Evolutionary conservation across 2,329 filamentous ascomycete genomes (phyloP), one percentile per base, ranked within the genome.

Genomic region (Aspergillus uvarum): DNA sequence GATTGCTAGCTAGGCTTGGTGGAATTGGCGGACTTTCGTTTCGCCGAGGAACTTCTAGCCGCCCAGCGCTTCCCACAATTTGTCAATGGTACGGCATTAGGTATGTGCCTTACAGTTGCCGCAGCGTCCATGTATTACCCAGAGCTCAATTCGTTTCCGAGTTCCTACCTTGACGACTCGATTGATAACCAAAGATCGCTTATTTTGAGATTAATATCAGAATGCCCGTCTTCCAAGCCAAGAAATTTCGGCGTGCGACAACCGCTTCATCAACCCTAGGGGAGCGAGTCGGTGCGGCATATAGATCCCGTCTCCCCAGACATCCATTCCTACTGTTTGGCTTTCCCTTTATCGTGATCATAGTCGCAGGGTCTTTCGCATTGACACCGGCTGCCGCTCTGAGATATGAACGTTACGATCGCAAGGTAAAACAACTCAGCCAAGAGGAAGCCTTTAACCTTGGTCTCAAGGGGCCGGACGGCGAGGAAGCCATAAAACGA

Each of bases 271-370:
- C 75, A 7, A 83, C 86, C 61, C 85, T 91, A 63, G 79, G 85
- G 64, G 87, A 87, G 76, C 86, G 84, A 11, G 79, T 96, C 67
- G 91, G 90, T 54, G 85, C 88, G 59, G 82, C 82, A 63, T 99
- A 99, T 80, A 90, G 95, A 59, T 80, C 84, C 32, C 77, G 85
- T 61, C 86, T 99, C 67, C 82, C 86, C 60, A 88, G 84, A 71
- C 92, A 90, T 69, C 96, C 95, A 1, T 99, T 99, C 76, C 80
- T 92, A 29, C 86, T 96, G 64, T 99, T 99, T 74, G 96, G 96
- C 2, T 83, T 99, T 4, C 96, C 95, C 0, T 99, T 99, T 77
- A 85, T 99, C 66, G 80, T 86, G 59, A 88, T 96, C 60, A 96
- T 99, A 72, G 86, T 99, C 26, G 91, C 89, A 1, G 94, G 92